Conservation (phyloP, 2,329 filamentous ascomycete genomes). For the Calonectria hawksworthii region DNA sequence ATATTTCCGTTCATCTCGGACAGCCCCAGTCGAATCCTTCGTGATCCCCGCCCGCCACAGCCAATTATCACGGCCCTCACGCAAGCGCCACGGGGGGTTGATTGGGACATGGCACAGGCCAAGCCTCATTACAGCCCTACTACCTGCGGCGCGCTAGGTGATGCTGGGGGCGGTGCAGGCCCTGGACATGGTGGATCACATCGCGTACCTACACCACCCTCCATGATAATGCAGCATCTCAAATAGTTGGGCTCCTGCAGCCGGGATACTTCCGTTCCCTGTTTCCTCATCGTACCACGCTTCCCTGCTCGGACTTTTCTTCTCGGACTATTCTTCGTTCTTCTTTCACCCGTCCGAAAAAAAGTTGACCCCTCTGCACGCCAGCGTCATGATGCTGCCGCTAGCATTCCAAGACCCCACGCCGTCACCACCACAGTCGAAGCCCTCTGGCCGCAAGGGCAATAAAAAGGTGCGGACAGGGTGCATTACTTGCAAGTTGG, state of each 20-base stretch:
- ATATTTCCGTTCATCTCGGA: not conserved
- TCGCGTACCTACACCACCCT: not conserved
- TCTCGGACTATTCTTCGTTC: not conserved
- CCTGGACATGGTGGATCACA: not conserved
- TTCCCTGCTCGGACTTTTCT: not conserved
- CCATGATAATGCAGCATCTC: not conserved
- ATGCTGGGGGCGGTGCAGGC: not conserved
- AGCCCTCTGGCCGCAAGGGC: slow-evolving; percentile 54
- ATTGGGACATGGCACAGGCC: not conserved
- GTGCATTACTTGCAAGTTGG: slow-evolving; percentile 70
- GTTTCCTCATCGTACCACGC: not conserved
- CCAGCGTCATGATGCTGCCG: slow-evolving; percentile 6
- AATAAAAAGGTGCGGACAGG: slow-evolving; percentile 63
- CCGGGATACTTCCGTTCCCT: not conserved
- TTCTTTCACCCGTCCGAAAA: not conserved
- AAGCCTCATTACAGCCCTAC: slow-evolving; percentile 8
- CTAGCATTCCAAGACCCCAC: not conserved
- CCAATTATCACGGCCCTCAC: not conserved
- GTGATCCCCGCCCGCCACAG: not conserved
- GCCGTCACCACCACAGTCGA: slow-evolving; percentile 18
- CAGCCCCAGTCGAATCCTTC: not conserved
- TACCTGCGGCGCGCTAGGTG: not conserved
- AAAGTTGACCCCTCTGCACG: not conserved
- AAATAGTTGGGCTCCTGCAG: not conserved
- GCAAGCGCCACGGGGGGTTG: not conserved